Base-by-base conservation (phyloP, 1,139 yeast genomes). In the Debaryomycetaceae sp. region DNA sequence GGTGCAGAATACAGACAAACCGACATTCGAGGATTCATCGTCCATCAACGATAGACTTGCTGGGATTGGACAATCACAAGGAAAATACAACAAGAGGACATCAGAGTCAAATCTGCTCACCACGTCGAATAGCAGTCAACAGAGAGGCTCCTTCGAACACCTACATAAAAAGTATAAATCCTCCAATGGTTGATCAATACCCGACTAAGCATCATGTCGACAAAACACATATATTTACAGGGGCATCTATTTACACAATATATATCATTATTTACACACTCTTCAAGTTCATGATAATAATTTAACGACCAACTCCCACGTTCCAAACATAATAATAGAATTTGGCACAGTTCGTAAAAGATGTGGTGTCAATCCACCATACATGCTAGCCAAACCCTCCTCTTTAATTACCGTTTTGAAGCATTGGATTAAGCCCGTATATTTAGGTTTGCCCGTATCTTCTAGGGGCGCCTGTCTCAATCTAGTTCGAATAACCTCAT, bases 341-440 rank as follows among this genome's bases (percentile, higher is more conserved):
- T 93, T 95, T 2, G 99, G 99, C 41, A 95, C 99, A 0, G 99
- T 95, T 66, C 99, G 80, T 68, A 95, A 78, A 57, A 95, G 73
- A 67, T 95, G 99, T 3, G 99, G 98, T 1, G 99, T 93, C 59
- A 95, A 75, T 1, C 99, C 99, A 48, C 99, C 97, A 60, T 95
- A 95, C 91, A 95, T 87, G 37, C 97, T 87, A 4, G 79, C 83
- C 44, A 93, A 66, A 0, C 99, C 99, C 68, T 95, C 99, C 60
- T 93, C 97, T 58, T 85, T 87, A 20, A 88, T 70, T 14, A 95
- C 83, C 37, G 90, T 71, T 57, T 75, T 81, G 72, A 95, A 91
- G 56, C 96, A 87, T 63, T 90, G 97, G 11, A 91, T 61, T 43
- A 95, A 72, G 0, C 99, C 99, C 0, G 90, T 86, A 62, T 95